Evolutionary conservation across 768 basidiomycete genomes (phyloP), one percentile per base, ranked within the genome.

Genomic region (Collybia sp.): DNA sequence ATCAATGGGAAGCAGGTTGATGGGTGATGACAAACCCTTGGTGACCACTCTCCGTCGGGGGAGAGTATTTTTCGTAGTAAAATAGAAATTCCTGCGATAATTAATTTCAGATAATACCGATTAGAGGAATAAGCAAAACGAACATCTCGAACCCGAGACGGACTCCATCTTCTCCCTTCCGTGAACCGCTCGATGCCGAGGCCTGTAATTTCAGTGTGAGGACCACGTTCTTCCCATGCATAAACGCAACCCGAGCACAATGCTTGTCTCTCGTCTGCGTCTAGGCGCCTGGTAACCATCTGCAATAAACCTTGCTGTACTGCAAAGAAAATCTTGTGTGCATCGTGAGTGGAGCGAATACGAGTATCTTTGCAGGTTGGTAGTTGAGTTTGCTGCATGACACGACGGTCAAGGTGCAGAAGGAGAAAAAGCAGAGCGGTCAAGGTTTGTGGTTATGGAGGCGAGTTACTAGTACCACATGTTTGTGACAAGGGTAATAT

Each of bases 151-250:
- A 91, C 87, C 45, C 88, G 80, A 41, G 86, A 88, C 34, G 88
- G 82, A 35, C 84, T 85, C 88, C 88, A 91, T 52, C 83, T 75
- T 56, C 83, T 75, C 17, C 88, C 88, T 60, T 91, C 88, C 3
- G 88, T 91, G 64, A 88, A 91, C 20, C 88, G 77, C 58, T 91
- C 89, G 58, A 91, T 91, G 25, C 86, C 85, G 30, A 88, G 72
- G 12, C 87, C 86, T 2, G 83, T 85, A 12, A 86, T 78, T 62
- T 88, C 88, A 17, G 77, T 77, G 53, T 82, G 79, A 12, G 85
- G 82, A 17, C 79, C 79, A 40, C 86, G 72, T 58, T 88, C 87
- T 65, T 88, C 88, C 88, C 87, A 83, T 53, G 70, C 77, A 63
- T 74, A 87, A 58, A 73, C 68, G 48, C 76, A 78, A 12, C 78